Evolutionary conservation across 1,284 basidiomycete species (phyloP).

Genomic region (Macrocybe sp.): DNA sequence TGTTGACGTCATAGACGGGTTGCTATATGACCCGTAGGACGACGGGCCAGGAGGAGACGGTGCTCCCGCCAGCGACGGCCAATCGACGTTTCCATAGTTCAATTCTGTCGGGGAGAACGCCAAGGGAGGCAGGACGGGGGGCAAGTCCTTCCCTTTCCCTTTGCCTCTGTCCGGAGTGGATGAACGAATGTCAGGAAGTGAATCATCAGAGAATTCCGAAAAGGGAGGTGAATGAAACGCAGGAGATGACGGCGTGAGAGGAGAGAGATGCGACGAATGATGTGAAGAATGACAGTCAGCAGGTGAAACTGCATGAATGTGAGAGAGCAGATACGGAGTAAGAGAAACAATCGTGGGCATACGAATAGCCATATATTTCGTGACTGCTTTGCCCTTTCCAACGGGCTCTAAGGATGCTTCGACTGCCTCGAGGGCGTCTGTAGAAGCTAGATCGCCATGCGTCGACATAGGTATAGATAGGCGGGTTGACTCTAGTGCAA

Average conservation of each 20-base stretch:
- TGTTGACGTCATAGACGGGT: slow-evolving; percentile 14
- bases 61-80: slow-evolving; percentile 28
- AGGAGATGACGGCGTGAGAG: slow-evolving; percentile 21
- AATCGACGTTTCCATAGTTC: slow-evolving; percentile 36
- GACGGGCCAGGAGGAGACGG: slow-evolving; percentile 46
- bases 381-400: slow-evolving; percentile 46
- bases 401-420: slow-evolving; percentile 7
- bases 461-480: slow-evolving; percentile 15
- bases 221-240: slow-evolving; percentile 17
- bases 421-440: slow-evolving; percentile 11
- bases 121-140: slow-evolving; percentile 61
- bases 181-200: slow-evolving; percentile 5
- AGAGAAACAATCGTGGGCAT: slow-evolving; percentile 23
- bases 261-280: slow-evolving; percentile 18
- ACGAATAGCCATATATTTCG: slow-evolving; percentile 43
- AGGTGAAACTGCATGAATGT: slow-evolving; percentile 15
- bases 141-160: slow-evolving; percentile 57
- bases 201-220: slow-evolving; percentile 15
- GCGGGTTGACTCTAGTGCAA: slow-evolving; percentile 2
- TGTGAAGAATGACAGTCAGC: slow-evolving; percentile 18
- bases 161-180: slow-evolving; percentile 24
- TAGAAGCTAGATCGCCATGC: slow-evolving; percentile 22
- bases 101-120: slow-evolving; percentile 51
- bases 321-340: slow-evolving; percentile 34
- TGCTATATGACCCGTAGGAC: slow-evolving; percentile 50